Conservation (phyloP, 805 yeast species). For the Brettanomyces custersianus region DNA sequence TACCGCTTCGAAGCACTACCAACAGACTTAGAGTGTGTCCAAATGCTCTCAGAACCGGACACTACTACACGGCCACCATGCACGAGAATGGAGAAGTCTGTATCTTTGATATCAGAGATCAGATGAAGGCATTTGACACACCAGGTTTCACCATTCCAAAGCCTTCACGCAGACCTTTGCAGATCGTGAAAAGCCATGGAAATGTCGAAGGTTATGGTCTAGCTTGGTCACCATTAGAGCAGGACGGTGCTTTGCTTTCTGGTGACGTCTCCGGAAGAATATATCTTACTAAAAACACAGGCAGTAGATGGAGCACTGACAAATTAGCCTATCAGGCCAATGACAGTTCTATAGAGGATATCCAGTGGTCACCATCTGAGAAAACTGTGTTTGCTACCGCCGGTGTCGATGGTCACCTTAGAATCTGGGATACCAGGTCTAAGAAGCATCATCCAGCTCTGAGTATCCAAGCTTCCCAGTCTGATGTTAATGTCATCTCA, state of each 20-base stretch:
- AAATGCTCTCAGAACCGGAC: constrained; percentile 62
- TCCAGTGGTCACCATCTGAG: constrained; percentile 93
- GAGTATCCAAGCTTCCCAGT: constrained; percentile 65
- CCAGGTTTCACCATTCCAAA: constrained; percentile 84
- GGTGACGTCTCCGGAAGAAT: constrained; percentile 88
- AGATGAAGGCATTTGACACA: constrained; percentile 71
- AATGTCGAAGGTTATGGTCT: constrained; percentile 95
- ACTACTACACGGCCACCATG: constrained; percentile 80
- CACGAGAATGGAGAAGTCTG: constrained; percentile 84
- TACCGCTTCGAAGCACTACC: constrained; percentile 74
- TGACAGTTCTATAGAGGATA: constrained; percentile 81
- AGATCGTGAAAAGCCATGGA: constrained; percentile 79
- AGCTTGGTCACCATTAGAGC: constrained; percentile 88
- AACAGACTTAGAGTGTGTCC: constrained; percentile 85
- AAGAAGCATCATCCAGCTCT: constrained; percentile 88
- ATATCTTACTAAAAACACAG: constrained; percentile 66
- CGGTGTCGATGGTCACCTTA: constrained; percentile 82
- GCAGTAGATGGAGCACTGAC: constrained; percentile 79
- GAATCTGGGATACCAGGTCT: constrained; percentile 96
- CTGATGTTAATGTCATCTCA: constrained; percentile 90
- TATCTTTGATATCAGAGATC: constrained; percentile 75
- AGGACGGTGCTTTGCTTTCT: constrained; percentile 71
- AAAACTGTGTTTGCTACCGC: constrained; percentile 92
- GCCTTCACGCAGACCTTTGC: constrained; percentile 65
- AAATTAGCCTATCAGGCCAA: constrained; percentile 65